phyloP scores from a whole-genome alignment of 2,329 filamentous ascomycete species.

The Fusarium oligoseptatum region DNA sequence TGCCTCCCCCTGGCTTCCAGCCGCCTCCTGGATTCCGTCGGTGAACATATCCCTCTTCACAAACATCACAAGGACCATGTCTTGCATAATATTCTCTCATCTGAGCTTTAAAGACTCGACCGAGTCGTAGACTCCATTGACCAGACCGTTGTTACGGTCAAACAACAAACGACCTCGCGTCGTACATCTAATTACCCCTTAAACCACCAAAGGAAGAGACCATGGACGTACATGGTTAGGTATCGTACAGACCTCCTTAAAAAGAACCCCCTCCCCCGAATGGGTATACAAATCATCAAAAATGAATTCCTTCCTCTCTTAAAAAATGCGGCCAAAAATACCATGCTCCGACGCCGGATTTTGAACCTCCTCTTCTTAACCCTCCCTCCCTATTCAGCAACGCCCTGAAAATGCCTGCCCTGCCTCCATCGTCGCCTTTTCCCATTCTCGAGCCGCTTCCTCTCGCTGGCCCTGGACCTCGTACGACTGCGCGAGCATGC shows the following conservation, averaged over 20 bases:
- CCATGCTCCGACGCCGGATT: conserved; percentile 43
- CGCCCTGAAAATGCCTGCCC: conserved; percentile 57
- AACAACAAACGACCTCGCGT: conserved; percentile 28
- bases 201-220: conserved; percentile 31
- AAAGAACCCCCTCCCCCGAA: conserved; percentile 16
- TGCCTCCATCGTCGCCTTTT: conserved; percentile 58
- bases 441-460: conserved; percentile 57
- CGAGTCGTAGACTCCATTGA: conserved; percentile 30
- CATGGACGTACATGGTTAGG: conserved; percentile 40
- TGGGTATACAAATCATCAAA: conserved; percentile 48
- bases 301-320: conserved; percentile 38
- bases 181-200: conserved; percentile 38
- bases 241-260: conserved; percentile 38
- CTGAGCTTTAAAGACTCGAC: conserved; percentile 33
- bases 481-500: conserved; percentile 81
- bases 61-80: conserved; percentile 24
- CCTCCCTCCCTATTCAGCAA: conserved; percentile 32
- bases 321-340: conserved; percentile 37
- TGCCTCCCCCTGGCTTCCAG: conserved; percentile 60
- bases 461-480: conserved; percentile 76
- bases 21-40: conserved; percentile 61
- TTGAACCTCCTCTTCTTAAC: conserved; percentile 29
- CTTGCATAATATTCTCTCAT: conserved; percentile 21
- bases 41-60: conserved; percentile 38
- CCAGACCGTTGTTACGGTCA: conserved; percentile 28